Evolutionary conservation across 164 flowering plant species (phyloP), one percentile per base, ranked within the genome.

Genomic region (Tetrastigma voinierianum): DNA sequence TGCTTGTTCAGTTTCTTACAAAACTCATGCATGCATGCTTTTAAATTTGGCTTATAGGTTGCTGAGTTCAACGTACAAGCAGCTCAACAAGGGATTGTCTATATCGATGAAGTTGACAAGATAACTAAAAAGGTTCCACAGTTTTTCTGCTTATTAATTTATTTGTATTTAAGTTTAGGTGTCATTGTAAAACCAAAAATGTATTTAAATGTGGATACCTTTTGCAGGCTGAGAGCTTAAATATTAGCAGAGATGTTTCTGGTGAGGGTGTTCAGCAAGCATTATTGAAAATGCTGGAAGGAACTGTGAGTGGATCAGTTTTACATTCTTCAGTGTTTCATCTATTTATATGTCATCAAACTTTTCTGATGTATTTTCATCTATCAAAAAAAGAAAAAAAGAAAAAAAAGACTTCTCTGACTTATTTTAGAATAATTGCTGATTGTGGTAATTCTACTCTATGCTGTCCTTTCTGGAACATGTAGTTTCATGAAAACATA

Each of bases 261-360:
- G 97, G 98, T 2, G 98, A 94, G 74, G 98, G 98, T 65, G 98
- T 94, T 70, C 98, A 94, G 70, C 98, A 94, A 81, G 98, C 97
- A 57, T 80, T 94, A 62, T 73, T 94, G 78, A 94, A 94, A 80
- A 91, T 94, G 96, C 87, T 94, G 49, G 98, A 94, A 88, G 98
- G 98, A 83, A 94, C 98, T 72, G 98, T 94, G 76, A 91, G 98
- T 87, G 24, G 59, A 57, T 54, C 45, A 48, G 1, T 65, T 56
- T 23, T 46, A 18, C 7, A 17, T n/a, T 14, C 10, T 67, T 46
- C 21, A 32, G 40, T 32, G 40, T 32, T 32, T 21, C 20, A 25
- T 56, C 6, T 65, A 51, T 64, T 25, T 24, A 9, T 21, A 12
- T 67, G 32, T 16, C 56, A 32, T 25, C 63, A 13, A 19, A 17